These are phyloP conservation scores for Anastatica hierochuntica DNA, from an alignment of 345 rosid genomes.

Conservation along the genomic window DNA sequence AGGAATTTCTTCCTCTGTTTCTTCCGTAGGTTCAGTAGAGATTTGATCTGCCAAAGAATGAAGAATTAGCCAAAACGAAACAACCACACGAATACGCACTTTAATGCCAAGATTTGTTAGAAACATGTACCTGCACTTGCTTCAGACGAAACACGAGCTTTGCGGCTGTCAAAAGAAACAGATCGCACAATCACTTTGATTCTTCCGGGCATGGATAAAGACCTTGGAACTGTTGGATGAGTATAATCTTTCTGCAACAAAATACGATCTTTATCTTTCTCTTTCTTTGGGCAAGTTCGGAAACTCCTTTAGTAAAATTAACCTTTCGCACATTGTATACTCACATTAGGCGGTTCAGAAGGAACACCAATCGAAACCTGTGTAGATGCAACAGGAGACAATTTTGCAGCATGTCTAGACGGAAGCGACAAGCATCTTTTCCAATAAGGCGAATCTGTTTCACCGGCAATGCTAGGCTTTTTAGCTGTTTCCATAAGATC, in stretches of 20 bases:
- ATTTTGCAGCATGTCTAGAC: slow-evolving; percentile 44
- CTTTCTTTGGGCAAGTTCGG: too few relatives aligned
- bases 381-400: slow-evolving; percentile 51
- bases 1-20: slow-evolving; percentile 76
- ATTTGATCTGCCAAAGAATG: slow-evolving; percentile 45
- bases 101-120: too few relatives aligned
- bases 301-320: too few relatives aligned
- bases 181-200: slow-evolving; percentile 74
- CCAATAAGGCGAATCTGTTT: slow-evolving; percentile 46
- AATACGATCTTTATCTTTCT: background rate
- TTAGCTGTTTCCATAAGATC: slow-evolving; percentile 36
- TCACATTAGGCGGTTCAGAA: background rate
- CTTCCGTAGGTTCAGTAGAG: slow-evolving; percentile 39
- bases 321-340: background rate
- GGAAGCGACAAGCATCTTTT: slow-evolving; percentile 75
- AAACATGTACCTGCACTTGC: slow-evolving; percentile 51
- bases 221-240: slow-evolving; percentile 53
- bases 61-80: too few relatives aligned
- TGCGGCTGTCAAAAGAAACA: slow-evolving; percentile 46
- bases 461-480: slow-evolving; percentile 32
- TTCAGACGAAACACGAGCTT: slow-evolving; percentile 32
- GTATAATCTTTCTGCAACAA: slow-evolving; percentile 46
- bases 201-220: slow-evolving; percentile 68
- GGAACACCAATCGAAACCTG: background rate
- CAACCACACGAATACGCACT: too few relatives aligned